A percentile compares a stretch with the other conserved stretches of the same genome.
phyloP scores from a whole-genome alignment of 2,329 filamentous ascomycete genomes.

The Zymoseptoria tritici region DNA sequence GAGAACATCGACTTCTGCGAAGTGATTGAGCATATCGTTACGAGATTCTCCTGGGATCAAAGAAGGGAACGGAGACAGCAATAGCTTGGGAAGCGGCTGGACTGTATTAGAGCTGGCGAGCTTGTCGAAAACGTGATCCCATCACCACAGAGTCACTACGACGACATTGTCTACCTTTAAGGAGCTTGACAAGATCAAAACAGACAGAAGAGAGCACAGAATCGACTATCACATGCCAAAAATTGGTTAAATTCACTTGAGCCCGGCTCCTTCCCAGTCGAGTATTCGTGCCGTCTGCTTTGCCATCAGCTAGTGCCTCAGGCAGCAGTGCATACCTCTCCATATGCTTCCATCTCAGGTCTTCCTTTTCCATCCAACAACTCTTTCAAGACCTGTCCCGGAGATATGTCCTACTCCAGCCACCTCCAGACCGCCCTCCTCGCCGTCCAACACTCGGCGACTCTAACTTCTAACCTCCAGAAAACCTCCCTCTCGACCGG shows the following conservation, averaged over 20 bases:
- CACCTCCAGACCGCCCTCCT: slow-evolving; percentile 17
- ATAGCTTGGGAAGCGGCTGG: too few species aligned
- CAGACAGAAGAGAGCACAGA: too few species aligned
- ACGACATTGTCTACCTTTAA: too few species aligned
- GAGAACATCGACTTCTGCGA: neutral
- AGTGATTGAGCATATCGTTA: neutral
- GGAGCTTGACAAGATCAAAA: too few species aligned
- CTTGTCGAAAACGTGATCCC: too few species aligned
- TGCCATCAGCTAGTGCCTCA: neutral
- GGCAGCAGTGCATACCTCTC: neutral
- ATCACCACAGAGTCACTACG: too few species aligned
- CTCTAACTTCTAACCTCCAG: slow-evolving; percentile 49
- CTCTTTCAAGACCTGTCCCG: neutral
- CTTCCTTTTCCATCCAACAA: neutral
- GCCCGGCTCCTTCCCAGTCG: neutral
- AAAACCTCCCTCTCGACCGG: slow-evolving; percentile 38
- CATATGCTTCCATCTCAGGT: neutral
- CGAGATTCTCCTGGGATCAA: too few species aligned
- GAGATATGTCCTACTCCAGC: neutral
- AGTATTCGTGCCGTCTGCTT: neutral
- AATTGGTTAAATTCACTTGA: neutral
- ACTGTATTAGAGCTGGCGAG: too few species aligned
- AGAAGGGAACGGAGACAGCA: too few species aligned
- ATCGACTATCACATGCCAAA: neutral
- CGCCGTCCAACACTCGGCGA: slow-evolving; percentile 26